Evolutionary conservation across 1,284 basidiomycete species (phyloP).

Genomic region (Gymnopus androsaceus): DNA sequence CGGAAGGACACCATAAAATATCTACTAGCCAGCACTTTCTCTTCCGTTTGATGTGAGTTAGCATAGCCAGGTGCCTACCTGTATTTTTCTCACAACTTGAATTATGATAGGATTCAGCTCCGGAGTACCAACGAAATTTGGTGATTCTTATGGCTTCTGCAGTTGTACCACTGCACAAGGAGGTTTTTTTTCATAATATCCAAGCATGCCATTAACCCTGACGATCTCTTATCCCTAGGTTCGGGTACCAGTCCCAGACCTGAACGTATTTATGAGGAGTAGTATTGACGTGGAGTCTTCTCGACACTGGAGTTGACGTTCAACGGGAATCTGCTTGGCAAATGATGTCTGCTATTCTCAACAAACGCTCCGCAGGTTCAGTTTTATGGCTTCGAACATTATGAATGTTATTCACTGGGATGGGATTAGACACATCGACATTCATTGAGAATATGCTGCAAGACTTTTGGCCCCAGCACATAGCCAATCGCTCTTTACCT

Average conservation of each 20-base stretch:
- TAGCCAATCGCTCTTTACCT: conserved; percentile 34
- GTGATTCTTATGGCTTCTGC: conserved; percentile 69
- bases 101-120: conserved; percentile 42
- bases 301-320: conserved; percentile 47
- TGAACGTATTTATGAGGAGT: conserved; percentile 51
- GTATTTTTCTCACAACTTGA: background rate
- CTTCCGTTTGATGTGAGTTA: conserved; percentile 47
- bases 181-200: conserved; percentile 44
- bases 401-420: background rate
- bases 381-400: conserved; percentile 6
- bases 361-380: conserved; percentile 72
- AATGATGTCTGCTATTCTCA: conserved; percentile 69
- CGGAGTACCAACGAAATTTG: conserved; percentile 58
- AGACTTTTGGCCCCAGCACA: conserved; percentile 48
- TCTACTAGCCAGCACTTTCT: conserved; percentile 39
- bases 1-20: conserved; percentile 54
- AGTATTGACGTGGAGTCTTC: conserved; percentile 64
- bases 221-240: conserved; percentile 40
- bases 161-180: conserved; percentile 61
- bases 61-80: background rate
- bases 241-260: conserved; percentile 44
- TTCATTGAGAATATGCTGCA: conserved; percentile 48
- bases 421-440: conserved; percentile 42
- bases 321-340: conserved; percentile 66
- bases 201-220: background rate